A percentile compares a stretch with the other conserved stretches of the same genome.
phyloP scores from a whole-genome alignment of 2,329 filamentous ascomycete species.

The Rutstroemia sydowiana region DNA sequence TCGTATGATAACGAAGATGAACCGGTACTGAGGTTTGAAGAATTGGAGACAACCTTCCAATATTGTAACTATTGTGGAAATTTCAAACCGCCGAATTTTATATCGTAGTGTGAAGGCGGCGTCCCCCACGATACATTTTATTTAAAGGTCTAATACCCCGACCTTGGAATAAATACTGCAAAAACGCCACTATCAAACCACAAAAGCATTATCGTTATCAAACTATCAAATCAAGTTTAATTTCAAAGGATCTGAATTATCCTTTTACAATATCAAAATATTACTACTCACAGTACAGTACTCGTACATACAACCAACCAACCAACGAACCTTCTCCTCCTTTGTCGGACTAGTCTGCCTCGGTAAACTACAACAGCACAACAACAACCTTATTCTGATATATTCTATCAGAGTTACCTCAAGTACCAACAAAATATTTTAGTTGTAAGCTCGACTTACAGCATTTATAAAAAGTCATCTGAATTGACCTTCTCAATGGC shows the following conservation, averaged over 20 bases:
- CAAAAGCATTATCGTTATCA: background rate
- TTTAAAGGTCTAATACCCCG: slow-evolving; percentile 7
- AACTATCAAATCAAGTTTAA: background rate
- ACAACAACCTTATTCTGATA: background rate
- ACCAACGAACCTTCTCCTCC: too few relatives aligned
- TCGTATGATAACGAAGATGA: slow-evolving; percentile 12
- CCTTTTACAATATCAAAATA: background rate
- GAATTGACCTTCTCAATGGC: slow-evolving; percentile 12
- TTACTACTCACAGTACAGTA: background rate
- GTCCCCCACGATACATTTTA: background rate
- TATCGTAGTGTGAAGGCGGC: background rate
- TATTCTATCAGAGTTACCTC: background rate
- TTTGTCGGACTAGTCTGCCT: slow-evolving; percentile 6
- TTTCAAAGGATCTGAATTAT: background rate
- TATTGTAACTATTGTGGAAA: background rate
- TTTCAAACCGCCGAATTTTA: background rate
- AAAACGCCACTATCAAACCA: slow-evolving; percentile 6
- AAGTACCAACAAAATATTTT: background rate
- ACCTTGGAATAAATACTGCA: background rate
- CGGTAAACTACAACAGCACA: slow-evolving; percentile 1
- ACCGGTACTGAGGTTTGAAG: slow-evolving; percentile 10
- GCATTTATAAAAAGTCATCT: background rate
- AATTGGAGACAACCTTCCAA: slow-evolving; percentile 1
- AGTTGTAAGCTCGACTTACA: slow-evolving; percentile 10
- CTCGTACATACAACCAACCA: background rate